These are phyloP conservation scores for Penicillium sp. DNA, from an alignment of 2,329 filamentous ascomycete species.

Conservation along the genomic window DNA sequence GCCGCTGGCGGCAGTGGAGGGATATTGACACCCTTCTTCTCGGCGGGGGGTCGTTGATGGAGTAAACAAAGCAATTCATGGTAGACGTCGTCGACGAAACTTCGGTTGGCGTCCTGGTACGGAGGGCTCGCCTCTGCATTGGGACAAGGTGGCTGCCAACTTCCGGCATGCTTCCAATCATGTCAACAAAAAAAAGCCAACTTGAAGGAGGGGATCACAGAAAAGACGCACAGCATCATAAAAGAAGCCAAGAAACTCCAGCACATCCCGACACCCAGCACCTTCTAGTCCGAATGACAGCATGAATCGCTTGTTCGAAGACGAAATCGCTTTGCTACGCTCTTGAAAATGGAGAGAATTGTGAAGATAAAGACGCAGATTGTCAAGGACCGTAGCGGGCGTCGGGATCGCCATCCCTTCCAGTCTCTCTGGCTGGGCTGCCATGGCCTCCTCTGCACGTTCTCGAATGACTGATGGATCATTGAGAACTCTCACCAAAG, in stretches of 20 bases:
- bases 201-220: background rate
- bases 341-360: slow-evolving; percentile 51
- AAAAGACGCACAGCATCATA: slow-evolving; percentile 35
- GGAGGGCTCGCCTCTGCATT: slow-evolving; percentile 29
- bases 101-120: slow-evolving; percentile 35
- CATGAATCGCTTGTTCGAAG: slow-evolving; percentile 59
- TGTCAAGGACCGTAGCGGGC: slow-evolving; percentile 51
- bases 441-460: slow-evolving; percentile 50
- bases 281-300: slow-evolving; percentile 56
- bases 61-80: slow-evolving; percentile 53
- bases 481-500: slow-evolving; percentile 48
- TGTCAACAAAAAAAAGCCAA: background rate
- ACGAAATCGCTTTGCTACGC: slow-evolving; percentile 50
- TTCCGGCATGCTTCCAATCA: slow-evolving; percentile 29
- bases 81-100: slow-evolving; percentile 55
- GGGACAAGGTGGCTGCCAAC: slow-evolving; percentile 41
- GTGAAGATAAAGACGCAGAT: slow-evolving; percentile 54
- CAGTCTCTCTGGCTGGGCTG: slow-evolving; percentile 48
- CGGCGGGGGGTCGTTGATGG: slow-evolving; percentile 37
- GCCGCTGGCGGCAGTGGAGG: slow-evolving; percentile 32
- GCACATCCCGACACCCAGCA: slow-evolving; percentile 48
- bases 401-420: slow-evolving; percentile 48
- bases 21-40: slow-evolving; percentile 30
- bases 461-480: slow-evolving; percentile 48
- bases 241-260: slow-evolving; percentile 55